Percentiles rank a stretch among this genome's conserved stretches.
Evolutionary conservation across 2,329 filamentous ascomycete genomes (phyloP).

Genomic region (Fusarium cicatricum): DNA sequence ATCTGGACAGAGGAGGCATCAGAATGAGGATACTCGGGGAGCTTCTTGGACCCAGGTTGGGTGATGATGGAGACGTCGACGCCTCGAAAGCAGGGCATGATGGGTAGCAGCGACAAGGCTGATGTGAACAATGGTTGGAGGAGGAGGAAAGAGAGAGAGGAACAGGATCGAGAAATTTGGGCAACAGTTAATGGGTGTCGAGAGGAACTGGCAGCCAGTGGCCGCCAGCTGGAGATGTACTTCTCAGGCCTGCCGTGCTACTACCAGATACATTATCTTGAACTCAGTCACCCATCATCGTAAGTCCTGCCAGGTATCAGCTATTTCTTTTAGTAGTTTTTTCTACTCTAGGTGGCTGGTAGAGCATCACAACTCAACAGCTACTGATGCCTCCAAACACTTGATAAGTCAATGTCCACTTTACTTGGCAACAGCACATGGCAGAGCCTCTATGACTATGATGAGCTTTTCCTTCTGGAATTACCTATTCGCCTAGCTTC

Average conservation of each 20-base stretch:
- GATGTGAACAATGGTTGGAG: background rate
- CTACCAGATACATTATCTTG: too few species aligned
- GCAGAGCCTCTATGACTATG: too few species aligned
- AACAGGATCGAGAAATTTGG: background rate
- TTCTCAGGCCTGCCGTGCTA: background rate
- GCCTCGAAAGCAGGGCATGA: conserved; percentile 60
- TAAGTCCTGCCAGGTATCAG: too few species aligned
- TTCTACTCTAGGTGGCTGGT: too few species aligned
- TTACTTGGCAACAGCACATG: too few species aligned
- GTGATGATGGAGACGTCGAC: conserved; percentile 56
- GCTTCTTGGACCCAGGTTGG: conserved; percentile 46
- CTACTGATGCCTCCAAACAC: too few species aligned
- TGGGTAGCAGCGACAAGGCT: background rate
- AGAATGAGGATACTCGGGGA: conserved; percentile 65
- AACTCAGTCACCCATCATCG: too few species aligned
- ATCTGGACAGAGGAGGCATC: conserved; percentile 56
- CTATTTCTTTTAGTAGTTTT: too few species aligned
- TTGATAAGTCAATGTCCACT: too few species aligned
- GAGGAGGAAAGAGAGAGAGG: background rate
- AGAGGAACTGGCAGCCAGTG: conserved; percentile 17
- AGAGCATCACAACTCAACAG: too few species aligned
- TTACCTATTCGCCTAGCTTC: too few species aligned
- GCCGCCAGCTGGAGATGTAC: conserved; percentile 9
- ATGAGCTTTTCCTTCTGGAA: too few species aligned
- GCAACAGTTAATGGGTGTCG: background rate